Base-by-base conservation (phyloP, 768 basidiomycete species). In the Crucibulum laeve region DNA sequence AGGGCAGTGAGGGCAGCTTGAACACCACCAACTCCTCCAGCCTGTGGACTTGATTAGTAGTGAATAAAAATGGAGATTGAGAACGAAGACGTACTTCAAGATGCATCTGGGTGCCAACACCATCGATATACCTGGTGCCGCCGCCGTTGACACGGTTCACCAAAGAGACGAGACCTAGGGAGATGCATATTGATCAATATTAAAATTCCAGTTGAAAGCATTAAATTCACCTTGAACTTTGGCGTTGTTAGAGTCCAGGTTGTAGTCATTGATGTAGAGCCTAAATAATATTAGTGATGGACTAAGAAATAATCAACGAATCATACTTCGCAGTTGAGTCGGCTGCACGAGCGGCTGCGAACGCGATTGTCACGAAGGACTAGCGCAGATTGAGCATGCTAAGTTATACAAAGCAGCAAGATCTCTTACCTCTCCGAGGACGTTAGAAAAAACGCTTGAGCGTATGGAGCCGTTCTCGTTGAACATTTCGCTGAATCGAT, bases 81-180 rank as follows among this genome's bases (percentile, higher is more conserved):
- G 28, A n/a, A 8, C 5, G 3, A 17, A 19, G 6, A 54, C 57
- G 4, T 49, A 66, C 59, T 40, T 35, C 48, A n/a, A 72, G 54
- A 48, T 74, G 72, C 52, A 61, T 64, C 49, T 73, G 72, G 5
- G 71, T 69, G 38, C 71, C 72, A 44, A 74, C 67, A 38, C 69
- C 71, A 47, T 74, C 70, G 53, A 73, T 70, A 36, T 65, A 53
- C 48, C 62, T 59, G n/a, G n/a, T n/a, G 23, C 59, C 60, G 38
- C 50, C 53, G 45, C 56, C 49, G 54, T 70, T 73, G 52, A 70
- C 50, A 25, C 60, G 54, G 42, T 65, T 68, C 28, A 71, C 66
- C 38, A 74, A 58, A 25, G 53, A 53, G 33, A 70, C 64, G 13
- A 69, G 28, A n/a, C 28, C 28, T 30, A n/a, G n/a, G n/a, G n/a